Percentiles rank a stretch among this genome's conserved stretches.
phyloP scores from a whole-genome alignment of 2,329 filamentous ascomycete genomes.

The Exophiala xenobiotica region DNA sequence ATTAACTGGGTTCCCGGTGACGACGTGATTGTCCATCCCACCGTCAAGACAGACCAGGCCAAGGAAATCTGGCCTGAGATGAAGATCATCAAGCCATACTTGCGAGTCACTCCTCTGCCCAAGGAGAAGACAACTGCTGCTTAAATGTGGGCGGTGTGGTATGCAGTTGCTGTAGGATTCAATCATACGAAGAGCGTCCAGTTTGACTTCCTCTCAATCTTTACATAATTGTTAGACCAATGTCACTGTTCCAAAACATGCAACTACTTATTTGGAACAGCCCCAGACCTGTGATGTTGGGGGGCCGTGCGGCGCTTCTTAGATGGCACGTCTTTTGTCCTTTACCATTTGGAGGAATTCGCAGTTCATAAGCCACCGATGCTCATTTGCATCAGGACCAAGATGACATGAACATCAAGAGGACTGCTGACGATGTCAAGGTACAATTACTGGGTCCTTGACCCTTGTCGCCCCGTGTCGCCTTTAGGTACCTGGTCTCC shows the following conservation, averaged over 20 bases:
- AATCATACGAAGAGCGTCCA: no score
- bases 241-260: background rate
- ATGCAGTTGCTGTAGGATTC: no score
- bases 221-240: no score
- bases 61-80: slow-evolving; percentile 61
- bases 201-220: no score
- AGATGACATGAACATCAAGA: background rate
- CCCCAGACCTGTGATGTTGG: background rate
- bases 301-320: background rate
- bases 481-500: slow-evolving; percentile 3
- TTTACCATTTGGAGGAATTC: no score
- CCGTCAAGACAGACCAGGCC: slow-evolving; percentile 58
- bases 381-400: background rate
- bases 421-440: background rate
- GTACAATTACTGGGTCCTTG: background rate
- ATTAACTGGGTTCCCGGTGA: slow-evolving; percentile 61
- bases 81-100: slow-evolving; percentile 62
- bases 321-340: background rate
- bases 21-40: slow-evolving; percentile 62
- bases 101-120: slow-evolving; percentile 59
- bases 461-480: slow-evolving; percentile 1
- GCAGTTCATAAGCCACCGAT: slow-evolving; percentile 7
- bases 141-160: slow-evolving; percentile 14
- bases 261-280: background rate
- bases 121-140: slow-evolving; percentile 56